Evolutionary conservation across 2,329 filamentous ascomycete species (phyloP).

Genomic region (Neofusicoccum parvum): DNA sequence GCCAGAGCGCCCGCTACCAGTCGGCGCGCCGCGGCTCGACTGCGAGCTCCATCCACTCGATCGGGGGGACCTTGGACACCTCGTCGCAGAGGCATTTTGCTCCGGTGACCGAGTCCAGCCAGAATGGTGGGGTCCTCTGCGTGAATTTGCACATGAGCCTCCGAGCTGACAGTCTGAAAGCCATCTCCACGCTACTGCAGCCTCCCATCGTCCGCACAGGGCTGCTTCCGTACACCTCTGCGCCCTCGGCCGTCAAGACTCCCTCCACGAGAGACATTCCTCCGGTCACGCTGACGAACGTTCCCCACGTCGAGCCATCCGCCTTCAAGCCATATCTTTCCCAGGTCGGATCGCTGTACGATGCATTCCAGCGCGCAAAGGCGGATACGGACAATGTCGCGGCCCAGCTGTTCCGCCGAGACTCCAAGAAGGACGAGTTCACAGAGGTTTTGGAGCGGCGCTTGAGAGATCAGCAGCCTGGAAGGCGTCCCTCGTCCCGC

Average conservation of each 20-base stretch:
- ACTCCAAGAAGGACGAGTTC: slow-evolving; percentile 53
- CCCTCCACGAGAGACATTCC: slow-evolving; percentile 90
- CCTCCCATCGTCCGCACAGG: slow-evolving; percentile 88
- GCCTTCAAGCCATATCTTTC: slow-evolving; percentile 83
- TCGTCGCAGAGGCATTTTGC: slow-evolving; percentile 60
- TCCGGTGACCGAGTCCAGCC: slow-evolving; percentile 71
- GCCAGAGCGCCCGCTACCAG: slow-evolving; percentile 45
- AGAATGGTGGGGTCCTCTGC: slow-evolving; percentile 66
- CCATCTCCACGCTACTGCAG: slow-evolving; percentile 92
- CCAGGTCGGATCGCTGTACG: slow-evolving; percentile 84
- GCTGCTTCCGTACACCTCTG: slow-evolving; percentile 74
- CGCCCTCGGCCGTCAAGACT: slow-evolving; percentile 74
- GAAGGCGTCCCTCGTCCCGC: slow-evolving; percentile 39
- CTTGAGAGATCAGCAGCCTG: slow-evolving; percentile 37
- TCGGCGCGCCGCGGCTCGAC: slow-evolving; percentile 72
- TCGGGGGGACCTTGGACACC: slow-evolving; percentile 80
- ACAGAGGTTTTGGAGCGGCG: slow-evolving; percentile 50
- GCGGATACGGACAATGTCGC: slow-evolving; percentile 70
- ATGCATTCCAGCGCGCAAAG: slow-evolving; percentile 82
- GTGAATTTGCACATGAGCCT: not conserved
- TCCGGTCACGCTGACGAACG: slow-evolving; percentile 86
- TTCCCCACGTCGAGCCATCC: slow-evolving; percentile 75
- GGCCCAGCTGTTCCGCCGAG: slow-evolving; percentile 48
- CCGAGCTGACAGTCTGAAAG: slow-evolving; percentile 44
- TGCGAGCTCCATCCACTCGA: slow-evolving; percentile 83